These are phyloP conservation scores for Trametes meyenii DNA, from an alignment of 768 basidiomycete species.

Conservation along the genomic window DNA sequence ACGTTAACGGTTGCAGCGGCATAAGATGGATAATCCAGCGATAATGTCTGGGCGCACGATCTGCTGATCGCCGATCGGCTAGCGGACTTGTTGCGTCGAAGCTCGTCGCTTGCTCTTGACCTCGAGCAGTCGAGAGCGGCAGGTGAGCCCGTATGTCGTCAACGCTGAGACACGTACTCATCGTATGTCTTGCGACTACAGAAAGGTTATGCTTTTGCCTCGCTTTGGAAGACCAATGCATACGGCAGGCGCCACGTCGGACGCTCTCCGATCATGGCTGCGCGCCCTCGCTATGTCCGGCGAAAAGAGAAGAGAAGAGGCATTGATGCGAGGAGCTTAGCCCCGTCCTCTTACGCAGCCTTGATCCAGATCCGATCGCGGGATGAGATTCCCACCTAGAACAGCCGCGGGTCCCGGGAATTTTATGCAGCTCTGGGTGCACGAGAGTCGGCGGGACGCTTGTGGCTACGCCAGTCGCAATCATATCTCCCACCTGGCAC, in stretches of 20 bases:
- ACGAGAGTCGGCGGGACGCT: conserved; percentile 11
- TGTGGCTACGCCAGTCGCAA: conserved; percentile 11
- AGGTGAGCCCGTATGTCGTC: neutral
- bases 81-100: conserved; percentile 1
- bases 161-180: neutral
- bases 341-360: conserved; percentile 1
- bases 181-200: neutral
- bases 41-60: neutral
- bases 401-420: conserved; percentile 5
- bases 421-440: conserved; percentile 2
- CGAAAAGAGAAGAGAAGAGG: neutral
- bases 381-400: conserved; percentile 2
- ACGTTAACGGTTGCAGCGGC: neutral
- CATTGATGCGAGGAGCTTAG: conserved; percentile 2
- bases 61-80: conserved; percentile 7
- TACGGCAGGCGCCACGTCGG: neutral
- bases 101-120: conserved; percentile 2
- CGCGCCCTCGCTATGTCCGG: neutral
- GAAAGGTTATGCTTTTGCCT: neutral
- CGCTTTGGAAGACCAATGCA: neutral
- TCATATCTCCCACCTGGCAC: conserved; percentile 7
- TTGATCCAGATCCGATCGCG: conserved; percentile 15
- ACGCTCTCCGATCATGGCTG: neutral
- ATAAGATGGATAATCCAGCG: neutral
- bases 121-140: neutral